Evolutionary conservation across 2,329 filamentous ascomycete genomes (phyloP), one percentile per base, ranked within the genome.

Genomic region (Fusarium siculi): DNA sequence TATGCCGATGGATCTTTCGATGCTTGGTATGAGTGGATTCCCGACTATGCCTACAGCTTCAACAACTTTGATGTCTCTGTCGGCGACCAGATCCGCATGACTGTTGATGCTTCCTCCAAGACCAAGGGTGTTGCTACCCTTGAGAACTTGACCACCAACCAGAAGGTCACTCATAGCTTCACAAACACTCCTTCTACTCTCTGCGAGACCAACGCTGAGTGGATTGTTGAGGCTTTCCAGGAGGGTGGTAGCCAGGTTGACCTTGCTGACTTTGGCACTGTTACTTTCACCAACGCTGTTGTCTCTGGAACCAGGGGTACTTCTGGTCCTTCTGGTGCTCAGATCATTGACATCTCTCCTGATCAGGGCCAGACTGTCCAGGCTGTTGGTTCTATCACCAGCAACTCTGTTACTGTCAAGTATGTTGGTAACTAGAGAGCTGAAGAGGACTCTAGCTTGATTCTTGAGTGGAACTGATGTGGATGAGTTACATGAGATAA

Each of bases 161-260:
- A 87, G 76, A 84, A 76, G 9, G 88, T 87, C 34, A 84, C 83
- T 21, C 86, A 91, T 80, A 84, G 81, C 8, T 86, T 91, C 78
- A 81, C 75, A 44, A 82, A 80, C 58, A 81, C 87, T 55, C 77
- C 78, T 5, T 79, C 79, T n/a, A 70, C 75, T 21, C 84, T 90
- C 19, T 87, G 85, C 75, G 83, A 88, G 75, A 85, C 85, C 74
- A 90, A 90, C 68, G 89, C 88, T 16, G 89, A 91, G 77, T 91
- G 89, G 88, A 90, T 91, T 73, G 88, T 91, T 19, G 89, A 91
- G 81, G 80, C 79, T n/a, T 81, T 81, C 66, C 68, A 74, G 60
- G 68, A 77, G 55, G 58, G 67, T 4, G 74, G 67, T 49, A 72
- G 72, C 58, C 62, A 63, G 34, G 79, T 81, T 19, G 69, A 74